Conservation (phyloP, 2,329 filamentous ascomycete genomes). For the Exophiala aquamarina region DNA sequence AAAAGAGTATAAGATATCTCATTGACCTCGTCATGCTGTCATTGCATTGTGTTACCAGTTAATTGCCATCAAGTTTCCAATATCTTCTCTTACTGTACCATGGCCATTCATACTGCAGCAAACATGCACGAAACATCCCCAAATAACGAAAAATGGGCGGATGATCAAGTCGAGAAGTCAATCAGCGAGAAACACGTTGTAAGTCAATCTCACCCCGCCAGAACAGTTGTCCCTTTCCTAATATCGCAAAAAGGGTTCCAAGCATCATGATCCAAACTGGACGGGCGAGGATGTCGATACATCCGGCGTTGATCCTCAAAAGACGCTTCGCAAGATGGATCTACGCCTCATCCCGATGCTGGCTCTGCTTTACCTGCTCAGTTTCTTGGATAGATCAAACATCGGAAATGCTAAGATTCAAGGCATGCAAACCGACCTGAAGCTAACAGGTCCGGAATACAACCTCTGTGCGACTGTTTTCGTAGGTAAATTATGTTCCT, state of each 20-base stretch:
- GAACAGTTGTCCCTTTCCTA: too few relatives aligned
- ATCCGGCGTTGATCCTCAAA: slow-evolving; percentile 14
- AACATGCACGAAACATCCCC: too few relatives aligned
- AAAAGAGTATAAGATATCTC: too few relatives aligned
- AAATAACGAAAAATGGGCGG: too few relatives aligned
- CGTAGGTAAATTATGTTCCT: slow-evolving; percentile 12
- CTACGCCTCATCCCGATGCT: slow-evolving; percentile 41
- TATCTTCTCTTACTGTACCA: too few relatives aligned
- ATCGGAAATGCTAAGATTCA: slow-evolving; percentile 75
- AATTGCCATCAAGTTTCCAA: too few relatives aligned
- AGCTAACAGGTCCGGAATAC: slow-evolving; percentile 45
- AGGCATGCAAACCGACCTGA: slow-evolving; percentile 56
- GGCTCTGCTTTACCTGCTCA: slow-evolving; percentile 63
- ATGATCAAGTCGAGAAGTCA: too few relatives aligned
- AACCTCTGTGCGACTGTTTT: slow-evolving; percentile 57
- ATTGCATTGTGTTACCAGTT: too few relatives aligned
- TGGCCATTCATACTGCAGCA: too few relatives aligned
- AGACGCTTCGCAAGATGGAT: slow-evolving; percentile 36
- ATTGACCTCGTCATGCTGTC: too few relatives aligned
- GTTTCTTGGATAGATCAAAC: slow-evolving; percentile 63
- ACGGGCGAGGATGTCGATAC: slow-evolving; percentile 17
- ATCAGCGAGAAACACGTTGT: too few relatives aligned
- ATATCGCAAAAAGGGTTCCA: neutral
- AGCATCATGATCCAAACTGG: slow-evolving; percentile 22
- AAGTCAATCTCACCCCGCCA: too few relatives aligned